These are phyloP conservation scores for Auriscalpium microsporum DNA, from an alignment of 768 basidiomycete genomes.

Conservation along the genomic window DNA sequence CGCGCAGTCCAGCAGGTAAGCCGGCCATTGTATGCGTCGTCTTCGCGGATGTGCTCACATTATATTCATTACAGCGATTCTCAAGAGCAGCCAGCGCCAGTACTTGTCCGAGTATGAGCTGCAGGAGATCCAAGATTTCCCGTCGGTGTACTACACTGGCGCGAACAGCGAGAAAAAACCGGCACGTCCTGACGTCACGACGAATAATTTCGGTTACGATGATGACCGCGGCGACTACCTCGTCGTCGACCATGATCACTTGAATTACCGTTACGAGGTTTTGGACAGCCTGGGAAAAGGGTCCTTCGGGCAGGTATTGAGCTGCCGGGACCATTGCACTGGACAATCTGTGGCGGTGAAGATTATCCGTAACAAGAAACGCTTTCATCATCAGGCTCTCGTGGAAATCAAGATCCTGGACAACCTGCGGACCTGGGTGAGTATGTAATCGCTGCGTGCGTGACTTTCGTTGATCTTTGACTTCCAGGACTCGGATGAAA, in stretches of 20 bases:
- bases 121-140: constrained; percentile 85
- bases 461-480: neutral
- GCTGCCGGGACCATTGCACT: constrained; percentile 91
- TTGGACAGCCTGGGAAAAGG: constrained; percentile 92
- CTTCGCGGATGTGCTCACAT: neutral
- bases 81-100: constrained; percentile 58
- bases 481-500: constrained; percentile 85
- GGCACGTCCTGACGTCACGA: constrained; percentile 60
- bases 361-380: constrained; percentile 98
- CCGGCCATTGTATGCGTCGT: too few relatives aligned
- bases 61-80: constrained; percentile 37
- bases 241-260: constrained; percentile 83
- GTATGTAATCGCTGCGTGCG: constrained; percentile 20
- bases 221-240: constrained; percentile 98
- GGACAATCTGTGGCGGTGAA: constrained; percentile 98
- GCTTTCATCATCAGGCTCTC: constrained; percentile 95
- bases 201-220: constrained; percentile 92
- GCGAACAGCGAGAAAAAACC: constrained; percentile 75
- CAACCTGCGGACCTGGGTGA: constrained; percentile 93
- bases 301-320: constrained; percentile 94
- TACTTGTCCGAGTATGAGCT: constrained; percentile 82
- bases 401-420: constrained; percentile 99
- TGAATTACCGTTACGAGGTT: constrained; percentile 95
- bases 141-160: constrained; percentile 76
- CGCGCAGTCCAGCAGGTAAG: constrained; percentile 65